Evolutionary conservation across 2,329 filamentous ascomycete genomes (phyloP), one percentile per base, ranked within the genome.

Genomic region (Aspergillus aculeatinus): DNA sequence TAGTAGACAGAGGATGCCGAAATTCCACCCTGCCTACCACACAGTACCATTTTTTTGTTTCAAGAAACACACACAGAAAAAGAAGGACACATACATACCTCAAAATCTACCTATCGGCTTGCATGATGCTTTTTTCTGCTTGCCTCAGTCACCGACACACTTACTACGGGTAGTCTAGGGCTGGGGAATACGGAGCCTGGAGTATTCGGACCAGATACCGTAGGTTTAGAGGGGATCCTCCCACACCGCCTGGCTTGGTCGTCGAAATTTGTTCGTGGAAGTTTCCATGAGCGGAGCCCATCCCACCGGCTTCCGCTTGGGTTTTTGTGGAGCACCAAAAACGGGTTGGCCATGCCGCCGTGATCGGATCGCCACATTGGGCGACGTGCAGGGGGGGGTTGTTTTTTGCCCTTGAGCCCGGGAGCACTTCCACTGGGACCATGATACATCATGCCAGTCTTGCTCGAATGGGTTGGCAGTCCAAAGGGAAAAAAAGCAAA

Each of bases 291-390:
- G 63, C 66, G 65, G 65, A 63, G 39, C 39, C 39, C 14, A 42
- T 42, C 39, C 65, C 65, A 63, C 63, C 62, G 65, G 64, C 63
- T 64, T 55, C 63, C 39, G 39, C 39, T 42, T 42, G 16, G n/a
- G 33, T 9, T 42, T 42, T 19, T 42, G 16, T 42, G 39, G 39
- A 16, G 39, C 39, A 42, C 16, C 16, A n/a, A n/a, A n/a, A 7
- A n/a, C 6, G 16, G 39, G 59, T 50, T 27, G 63, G 14, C 12
- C 33, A 35, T 35, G 33, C 33, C 33, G 60, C 63, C 66, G 61
- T 66, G 63, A 68, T 67, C 65, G 64, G 64, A 68, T 63, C 65
- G 65, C 64, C 66, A 67, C 66, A 62, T 68, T 67, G 63, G 61
- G 66, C 65, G 61, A 62, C 58, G 57, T 67, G 66, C 66, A 68